Base-by-base conservation (phyloP, 129 eudicot species). In the Flaveria sonorensis region DNA sequence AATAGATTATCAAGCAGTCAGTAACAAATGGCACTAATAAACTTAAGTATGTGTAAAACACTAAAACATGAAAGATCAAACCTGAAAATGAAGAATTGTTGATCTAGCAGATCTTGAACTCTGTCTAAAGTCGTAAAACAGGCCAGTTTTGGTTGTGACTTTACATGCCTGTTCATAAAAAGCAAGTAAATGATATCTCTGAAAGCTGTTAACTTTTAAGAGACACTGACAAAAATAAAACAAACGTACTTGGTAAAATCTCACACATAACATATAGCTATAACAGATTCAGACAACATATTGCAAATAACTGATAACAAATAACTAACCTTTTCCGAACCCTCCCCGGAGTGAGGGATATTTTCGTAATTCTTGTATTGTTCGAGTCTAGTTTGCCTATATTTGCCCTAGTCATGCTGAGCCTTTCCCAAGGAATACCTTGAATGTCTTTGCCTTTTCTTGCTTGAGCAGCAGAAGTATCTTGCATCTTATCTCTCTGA, bases 41-140 rank as follows among this genome's bases (percentile, higher is more conserved):
- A 7, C 46, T 24, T 13, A 71, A 50, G 10, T 15, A 12, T 50
- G 47, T 51, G 21, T 32, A 16, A 48, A 45, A 15, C n/a, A 11
- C 26, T 32, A 9, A 48, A 45, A 15, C n/a, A 5, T 50, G 13
- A n/a, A 79, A 61, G 47, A 77, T 16, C 73, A 73, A 23, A 92
- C 97, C 97, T 92, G 97, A 71, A 92, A 92, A 81, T 92, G 96
- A 71, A 86, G 83, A 79, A 92, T 92, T 6, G 97, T 92, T 3
- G 97, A 86, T 74, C 82, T 92, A 51, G 86, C 97, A 76, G 96
- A 84, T 88, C 93, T 84, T 68, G 93, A 86, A 71, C 89, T 92
- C 65, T 81, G 90, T 72, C 89, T 84, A 71, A 92, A 92, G 76
- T 86, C 88, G 59, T 87, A 92, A 74, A 82, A 92, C 64, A 77